Conservation (phyloP, 345 rosid genomes). For the Brassica incana region DNA sequence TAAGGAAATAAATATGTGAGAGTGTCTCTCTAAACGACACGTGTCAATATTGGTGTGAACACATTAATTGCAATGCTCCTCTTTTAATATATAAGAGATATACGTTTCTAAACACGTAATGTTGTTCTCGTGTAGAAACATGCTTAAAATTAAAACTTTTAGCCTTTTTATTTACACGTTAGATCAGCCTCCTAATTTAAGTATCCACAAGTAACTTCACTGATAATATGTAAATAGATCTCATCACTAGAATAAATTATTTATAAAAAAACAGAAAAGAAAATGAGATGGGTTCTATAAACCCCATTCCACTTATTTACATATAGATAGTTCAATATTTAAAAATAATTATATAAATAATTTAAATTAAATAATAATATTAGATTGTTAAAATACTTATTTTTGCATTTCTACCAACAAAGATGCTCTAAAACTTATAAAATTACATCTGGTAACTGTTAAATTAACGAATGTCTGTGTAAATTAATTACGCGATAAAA, state of each 20-base stretch:
- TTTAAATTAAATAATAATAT: no score
- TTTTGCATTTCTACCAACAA: not conserved
- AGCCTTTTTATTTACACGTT: not conserved
- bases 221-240: not conserved
- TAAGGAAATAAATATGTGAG: no score
- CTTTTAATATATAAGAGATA: no score
- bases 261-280: no score
- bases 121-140: constrained; percentile 29
- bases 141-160: constrained; percentile 5
- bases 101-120: constrained; percentile 25
- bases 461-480: not conserved
- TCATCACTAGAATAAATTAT: not conserved
- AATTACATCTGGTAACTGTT: constrained; percentile 5
- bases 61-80: no score
- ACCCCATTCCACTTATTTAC: not conserved
- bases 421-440: not conserved
- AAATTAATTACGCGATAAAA: constrained; percentile 23
- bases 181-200: not conserved
- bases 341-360: no score
- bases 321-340: no score
- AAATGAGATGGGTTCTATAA: not conserved
- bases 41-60: no score
- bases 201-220: not conserved
- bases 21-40: no score
- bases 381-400: no score